Evolutionary conservation across 1,284 basidiomycete species (phyloP), one percentile per base, ranked within the genome.

Genomic region (Leccinum fuscescens): DNA sequence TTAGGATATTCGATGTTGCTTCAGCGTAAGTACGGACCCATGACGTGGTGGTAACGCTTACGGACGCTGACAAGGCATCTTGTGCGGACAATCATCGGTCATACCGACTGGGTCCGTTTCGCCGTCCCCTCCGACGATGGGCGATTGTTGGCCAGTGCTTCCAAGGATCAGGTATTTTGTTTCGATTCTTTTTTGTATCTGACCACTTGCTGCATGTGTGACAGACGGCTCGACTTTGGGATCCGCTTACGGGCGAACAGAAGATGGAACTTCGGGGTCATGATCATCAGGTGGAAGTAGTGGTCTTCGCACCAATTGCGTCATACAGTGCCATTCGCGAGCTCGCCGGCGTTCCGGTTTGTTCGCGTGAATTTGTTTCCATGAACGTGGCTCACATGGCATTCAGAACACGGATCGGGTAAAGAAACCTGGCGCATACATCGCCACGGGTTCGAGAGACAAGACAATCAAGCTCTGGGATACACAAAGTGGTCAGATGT

Each of bases 381-480:
- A n/a, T 12, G 42, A 24, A 52, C 9, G 20, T 29, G 42, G 49
- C 61, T 72, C 55, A 64, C 17, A 27, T n/a, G 42, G 53, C 53
- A n/a, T 54, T 39, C 54, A 82, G 80, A 78, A 78, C 60, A 80
- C 75, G 35, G 78, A 80, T 64, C 74, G 78, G 29, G 74, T 72
- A 20, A 82, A 79, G 66, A 77, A 74, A 55, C 78, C 77, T 5
- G 83, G 82, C 2, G 74, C 80, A 27, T 96, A 87, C 69, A 81
- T 91, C 0, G 89, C 88, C 1, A 94, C 93, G 1, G 94, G 92
- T 0, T 89, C 90, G 37, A 81, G 94, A 70, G 94, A 96, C 77
- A 96, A 94, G 80, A 86, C 86, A 3, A 92, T 96, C 73, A 89
- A 88, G 66, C 74, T 96, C 20, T 96, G 94, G 94, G 93, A 96